Evolutionary conservation across 116 monocot species (phyloP).

Genomic region (Iris pallida): DNA sequence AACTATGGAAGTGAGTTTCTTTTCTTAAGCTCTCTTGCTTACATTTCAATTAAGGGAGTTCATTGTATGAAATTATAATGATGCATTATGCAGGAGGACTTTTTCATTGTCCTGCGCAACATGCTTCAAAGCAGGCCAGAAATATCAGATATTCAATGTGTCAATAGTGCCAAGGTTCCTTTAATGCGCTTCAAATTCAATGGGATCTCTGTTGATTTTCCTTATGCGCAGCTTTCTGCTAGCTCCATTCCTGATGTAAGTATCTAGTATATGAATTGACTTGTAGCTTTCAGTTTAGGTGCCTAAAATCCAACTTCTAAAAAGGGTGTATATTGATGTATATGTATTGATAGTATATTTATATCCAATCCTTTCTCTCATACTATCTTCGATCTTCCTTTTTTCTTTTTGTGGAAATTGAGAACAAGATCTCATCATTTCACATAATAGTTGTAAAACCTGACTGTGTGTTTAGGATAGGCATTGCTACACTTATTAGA

Average conservation of each 20-base stretch:
- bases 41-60: not conserved
- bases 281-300: too few species aligned
- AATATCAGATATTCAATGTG: conserved; percentile 43
- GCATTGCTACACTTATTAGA: too few species aligned
- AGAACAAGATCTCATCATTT: too few species aligned
- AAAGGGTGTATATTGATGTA: too few species aligned
- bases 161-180: conserved; percentile 51
- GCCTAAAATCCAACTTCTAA: too few species aligned
- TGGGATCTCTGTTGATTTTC: conserved; percentile 49
- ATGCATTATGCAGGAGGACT: conserved; percentile 30
- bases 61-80: not conserved
- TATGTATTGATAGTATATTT: too few species aligned
- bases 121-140: conserved; percentile 37
- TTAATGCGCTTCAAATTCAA: conserved; percentile 55
- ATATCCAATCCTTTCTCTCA: too few species aligned
- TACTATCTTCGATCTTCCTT: too few species aligned
- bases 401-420: too few species aligned
- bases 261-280: not conserved
- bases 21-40: not conserved
- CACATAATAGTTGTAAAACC: too few species aligned
- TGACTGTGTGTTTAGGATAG: too few species aligned
- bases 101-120: conserved; percentile 29
- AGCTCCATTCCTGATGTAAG: conserved; percentile 41
- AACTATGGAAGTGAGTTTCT: conserved; percentile 31
- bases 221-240: conserved; percentile 32